Base-by-base conservation (phyloP, 495 filamentous ascomycete species). In the Podospora comata region DNA sequence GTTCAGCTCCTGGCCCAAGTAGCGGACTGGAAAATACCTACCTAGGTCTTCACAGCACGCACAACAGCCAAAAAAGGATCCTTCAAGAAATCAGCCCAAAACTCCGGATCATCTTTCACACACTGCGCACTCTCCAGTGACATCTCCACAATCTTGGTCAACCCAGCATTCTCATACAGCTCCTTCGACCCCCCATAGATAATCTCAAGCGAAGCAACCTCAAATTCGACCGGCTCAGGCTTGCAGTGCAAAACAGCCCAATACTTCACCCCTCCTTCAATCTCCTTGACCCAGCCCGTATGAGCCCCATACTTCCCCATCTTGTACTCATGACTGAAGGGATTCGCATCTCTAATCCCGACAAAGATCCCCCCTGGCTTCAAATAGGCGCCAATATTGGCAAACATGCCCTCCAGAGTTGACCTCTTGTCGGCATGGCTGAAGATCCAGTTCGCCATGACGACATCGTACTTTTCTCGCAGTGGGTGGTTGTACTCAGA, bases 371-470 rank as follows among this genome's bases (percentile, higher is more conserved):
- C 74, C 11, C 72, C 72, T 0, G 70, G 72, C 65, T 71, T 70
- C n/a, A 76, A 58, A 20, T 73, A 66, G 16, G 65, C 30, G 0
- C 34, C 55, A 34, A 73, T 61, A 62, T 75, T 75, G 44, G 62
- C 64, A 67, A 72, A 75, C 71, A 75, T 75, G 39, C 59, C 73
- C 34, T 69, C 68, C 7, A 75, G 65, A 9, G 64, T 67, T 11
- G 15, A 48, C n/a, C 69, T 26, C 54, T 58, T 69, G 9, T 64
- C 62, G 16, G 64, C 73, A 30, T 73, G 71, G 54, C 73, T 71
- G 55, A 76, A 68, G 5, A 68, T 18, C 66, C 66, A 68, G 53
- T 68, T 68, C 6, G 66, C 66, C 66, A 68, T 68, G 32, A 75
- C 71, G 5, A 75, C 44, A 48, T 77, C 75, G 69, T 74, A 74